A percentile compares a stretch with the other conserved stretches of the same genome.
These are phyloP conservation scores for Starmera quercuum DNA, from an alignment of 805 yeast species.

Conservation along the genomic window DNA sequence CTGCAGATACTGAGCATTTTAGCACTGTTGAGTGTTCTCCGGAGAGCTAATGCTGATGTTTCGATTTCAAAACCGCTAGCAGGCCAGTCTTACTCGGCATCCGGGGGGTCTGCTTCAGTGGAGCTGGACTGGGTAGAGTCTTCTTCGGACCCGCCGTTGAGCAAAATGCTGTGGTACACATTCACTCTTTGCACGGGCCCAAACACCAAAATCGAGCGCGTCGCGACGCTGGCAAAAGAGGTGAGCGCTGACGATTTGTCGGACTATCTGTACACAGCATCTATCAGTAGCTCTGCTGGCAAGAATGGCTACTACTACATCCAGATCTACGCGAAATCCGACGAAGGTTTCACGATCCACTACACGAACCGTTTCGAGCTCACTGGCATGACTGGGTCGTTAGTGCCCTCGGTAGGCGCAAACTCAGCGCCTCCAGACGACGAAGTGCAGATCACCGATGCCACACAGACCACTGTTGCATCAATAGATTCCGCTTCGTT, in stretches of 20 bases:
- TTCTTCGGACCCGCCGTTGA: constrained; percentile 39
- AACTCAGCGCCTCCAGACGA: constrained; percentile 36
- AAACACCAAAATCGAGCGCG: constrained; percentile 38
- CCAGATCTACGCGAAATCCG: constrained; percentile 49
- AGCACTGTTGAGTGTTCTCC: too few relatives aligned
- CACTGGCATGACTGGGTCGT: constrained; percentile 64
- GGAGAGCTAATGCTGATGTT: constrained; percentile 17
- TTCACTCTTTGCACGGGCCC: constrained; percentile 67
- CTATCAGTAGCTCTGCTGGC: constrained; percentile 31
- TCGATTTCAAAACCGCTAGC: constrained; percentile 19
- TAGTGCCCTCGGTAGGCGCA: constrained; percentile 36
- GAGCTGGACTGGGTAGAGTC: constrained; percentile 47
- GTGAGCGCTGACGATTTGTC: constrained; percentile 23
- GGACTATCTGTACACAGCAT: constrained; percentile 24
- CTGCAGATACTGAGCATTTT: too few relatives aligned
- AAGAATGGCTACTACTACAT: constrained; percentile 65
- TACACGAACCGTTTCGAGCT: constrained; percentile 62
- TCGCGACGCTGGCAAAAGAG: constrained; percentile 22
- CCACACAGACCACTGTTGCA: constrained; percentile 30
- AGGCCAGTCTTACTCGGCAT: constrained; percentile 12
- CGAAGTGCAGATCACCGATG: constrained; percentile 25
- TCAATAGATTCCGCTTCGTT: constrained; percentile 45
- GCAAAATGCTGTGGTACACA: constrained; percentile 35
- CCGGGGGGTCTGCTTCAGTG: constrained; percentile 21
- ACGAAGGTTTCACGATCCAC: constrained; percentile 46